Conservation (phyloP, 2,329 filamentous ascomycete genomes). For the Colletotrichum salicis region DNA sequence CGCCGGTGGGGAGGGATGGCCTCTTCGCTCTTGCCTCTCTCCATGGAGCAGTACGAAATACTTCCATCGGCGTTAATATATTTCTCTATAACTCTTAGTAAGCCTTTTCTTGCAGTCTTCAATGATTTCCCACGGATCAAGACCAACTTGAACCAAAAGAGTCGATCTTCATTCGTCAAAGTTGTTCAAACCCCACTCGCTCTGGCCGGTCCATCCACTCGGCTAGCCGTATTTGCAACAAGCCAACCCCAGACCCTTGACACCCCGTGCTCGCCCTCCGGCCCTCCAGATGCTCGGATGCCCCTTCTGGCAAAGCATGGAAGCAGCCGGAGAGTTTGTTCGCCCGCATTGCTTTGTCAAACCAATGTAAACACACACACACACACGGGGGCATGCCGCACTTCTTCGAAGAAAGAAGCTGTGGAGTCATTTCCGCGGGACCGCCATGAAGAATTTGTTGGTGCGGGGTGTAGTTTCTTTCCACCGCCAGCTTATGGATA, state of each 20-base stretch:
- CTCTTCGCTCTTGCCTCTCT: background rate
- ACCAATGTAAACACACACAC: background rate
- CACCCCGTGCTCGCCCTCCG: background rate
- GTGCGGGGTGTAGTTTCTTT: background rate
- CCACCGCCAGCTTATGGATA: background rate
- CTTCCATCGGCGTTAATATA: slow-evolving; percentile 25
- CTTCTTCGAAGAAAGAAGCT: background rate
- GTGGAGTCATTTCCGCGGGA: slow-evolving; percentile 11
- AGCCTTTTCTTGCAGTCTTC: background rate
- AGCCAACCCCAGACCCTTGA: slow-evolving; percentile 19
- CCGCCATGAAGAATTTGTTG: slow-evolving; percentile 24
- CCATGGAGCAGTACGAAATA: background rate
- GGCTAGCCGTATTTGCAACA: slow-evolving; percentile 7
- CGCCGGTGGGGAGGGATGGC: slow-evolving; percentile 7
- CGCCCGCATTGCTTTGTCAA: slow-evolving; percentile 30
- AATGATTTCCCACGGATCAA: background rate
- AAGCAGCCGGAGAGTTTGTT: slow-evolving; percentile 32
- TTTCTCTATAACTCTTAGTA: background rate
- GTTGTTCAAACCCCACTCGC: slow-evolving; percentile 12
- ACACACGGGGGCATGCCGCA: too few species aligned
- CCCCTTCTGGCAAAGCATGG: slow-evolving; percentile 27
- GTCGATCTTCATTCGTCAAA: background rate
- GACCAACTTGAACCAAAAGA: background rate
- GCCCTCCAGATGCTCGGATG: background rate
- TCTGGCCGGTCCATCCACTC: slow-evolving; percentile 22